Evolutionary conservation across 176 grass and related monocot genomes (phyloP), one percentile per base, ranked within the genome.

Genomic region (Phyllostachys edulis): DNA sequence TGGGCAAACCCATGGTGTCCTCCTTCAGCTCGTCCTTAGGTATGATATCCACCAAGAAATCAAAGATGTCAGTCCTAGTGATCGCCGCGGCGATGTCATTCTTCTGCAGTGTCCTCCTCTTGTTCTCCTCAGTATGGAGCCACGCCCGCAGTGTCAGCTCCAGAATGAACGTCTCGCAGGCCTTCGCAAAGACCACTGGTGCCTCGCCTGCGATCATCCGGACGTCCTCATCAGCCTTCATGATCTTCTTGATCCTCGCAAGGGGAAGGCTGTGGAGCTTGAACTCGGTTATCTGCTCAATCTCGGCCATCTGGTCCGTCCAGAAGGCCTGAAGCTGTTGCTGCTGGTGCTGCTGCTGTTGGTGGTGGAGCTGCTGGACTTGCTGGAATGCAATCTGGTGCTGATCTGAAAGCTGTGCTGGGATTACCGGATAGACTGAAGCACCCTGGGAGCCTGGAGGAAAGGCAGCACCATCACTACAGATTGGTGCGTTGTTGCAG

Each of bases 201-300:
- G 71, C 90, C 83, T 95, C 93, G 0, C 85, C 88, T 0, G 90
- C 87, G 65, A 95, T 87, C 93, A 92, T 92, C 24, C 64, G 63
- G 38, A 95, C 90, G 16, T 90, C 88, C 80, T 85, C 70, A n/a
- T 95, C 90, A 1, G 90, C 93, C 76, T 89, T 92, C 90, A 95
- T 95, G 73, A 95, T 92, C 73, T 88, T 95, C 88, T 95, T 95
- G 78, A 95, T 95, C 23, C 93, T 71, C 0, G 90, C 88, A 12
- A 95, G 88, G 0, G 93, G 93, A 3, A 95, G 65, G 37, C 39
- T 88, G 60, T 88, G 85, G 47, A 75, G 67, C 81, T 88, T 90
- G 78, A 94, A 87, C 37, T 92, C 78, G 5, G 44, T 80, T 2
- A 68, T 80, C 44, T 90, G 77, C 38, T 90, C 85, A 21, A 89